A percentile compares a stretch with the other conserved stretches of the same genome.
phyloP scores from a whole-genome alignment of 345 rosid genomes.

The Citrus reticulata region DNA sequence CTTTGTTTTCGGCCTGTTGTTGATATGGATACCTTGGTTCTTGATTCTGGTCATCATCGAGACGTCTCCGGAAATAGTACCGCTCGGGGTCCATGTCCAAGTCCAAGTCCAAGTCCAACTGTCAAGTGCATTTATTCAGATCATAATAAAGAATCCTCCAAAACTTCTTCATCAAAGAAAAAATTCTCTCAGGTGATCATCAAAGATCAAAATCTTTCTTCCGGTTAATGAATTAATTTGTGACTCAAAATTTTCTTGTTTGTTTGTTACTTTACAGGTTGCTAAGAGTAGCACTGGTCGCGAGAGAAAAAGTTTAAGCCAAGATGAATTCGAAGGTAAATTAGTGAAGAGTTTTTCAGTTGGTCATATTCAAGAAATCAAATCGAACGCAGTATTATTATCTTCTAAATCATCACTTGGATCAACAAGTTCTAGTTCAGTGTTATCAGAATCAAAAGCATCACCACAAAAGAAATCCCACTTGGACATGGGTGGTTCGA shows the following conservation, averaged over 20 bases:
- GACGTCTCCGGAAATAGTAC: not conserved
- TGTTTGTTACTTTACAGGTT: constrained; percentile 11
- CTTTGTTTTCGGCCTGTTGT: constrained; percentile 45
- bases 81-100: too few species aligned
- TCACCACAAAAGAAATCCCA: not conserved
- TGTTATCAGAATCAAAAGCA: constrained; percentile 7
- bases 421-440: not conserved
- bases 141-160: too few species aligned
- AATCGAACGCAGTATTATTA: not conserved
- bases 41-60: constrained; percentile 8
- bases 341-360: not conserved
- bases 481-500: not conserved
- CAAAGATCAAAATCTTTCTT: too few species aligned
- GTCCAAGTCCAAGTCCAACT: too few species aligned
- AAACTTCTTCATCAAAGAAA: too few species aligned
- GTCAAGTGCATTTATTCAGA: too few species aligned
- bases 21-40: constrained; percentile 24
- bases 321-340: not conserved
- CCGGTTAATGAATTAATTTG: too few species aligned
- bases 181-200: too few species aligned
- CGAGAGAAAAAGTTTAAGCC: constrained; percentile 7
- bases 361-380: not conserved
- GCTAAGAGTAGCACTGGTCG: constrained; percentile 14
- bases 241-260: too few species aligned
- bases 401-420: constrained; percentile 4